Evolutionary conservation across 2,329 filamentous ascomycete genomes (phyloP), one percentile per base, ranked within the genome.

Genomic region (Penicillium sumatraense): DNA sequence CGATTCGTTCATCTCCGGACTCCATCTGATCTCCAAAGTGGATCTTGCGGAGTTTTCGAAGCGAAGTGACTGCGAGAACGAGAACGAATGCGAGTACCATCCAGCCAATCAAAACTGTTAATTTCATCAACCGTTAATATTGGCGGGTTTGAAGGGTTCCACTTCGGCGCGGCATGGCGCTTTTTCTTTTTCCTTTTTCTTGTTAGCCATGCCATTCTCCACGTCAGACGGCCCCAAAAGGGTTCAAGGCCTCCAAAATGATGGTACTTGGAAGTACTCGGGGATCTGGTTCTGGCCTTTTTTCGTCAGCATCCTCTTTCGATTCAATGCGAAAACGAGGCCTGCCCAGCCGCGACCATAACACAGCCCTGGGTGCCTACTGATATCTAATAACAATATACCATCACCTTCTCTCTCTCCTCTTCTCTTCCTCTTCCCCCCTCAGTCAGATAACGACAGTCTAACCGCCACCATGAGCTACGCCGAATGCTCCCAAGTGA

Each of bases 401-500:
- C n/a, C n/a, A n/a, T n/a, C n/a, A n/a, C n/a, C 26, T 18, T 50
- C 16, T 27, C 41, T 14, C 36, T 33, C n/a, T 41, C 13, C 24
- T 20, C 24, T 42, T 42, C 31, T 14, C 5, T n/a, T 36, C 14
- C 11, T n/a, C 33, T n/a, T 9, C 16, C 10, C 33, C 18, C 31
- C 31, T 35, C 8, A 29, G 27, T 11, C 6, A 29, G 31, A 35
- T 36, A 5, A 2, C 33, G 13, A 18, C 29, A 13, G 33, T n/a
- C n/a, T 5, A 14, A 36, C n/a, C 14, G 9, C 16, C 11, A 49
- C 46, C 33, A 65, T 62, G 54, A 61, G 65, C 47, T 65, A 63
- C 53, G 24, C 47, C 10, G 62, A 67, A 13, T 79, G 76, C 54
- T 63, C 60, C 1, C 58, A 76, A n/a, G 71, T 74, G 45, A 70